Evolutionary conservation across 148 eudicot genomes (phyloP), one percentile per base, ranked within the genome.

Genomic region (Heliamphora exappendiculata): DNA sequence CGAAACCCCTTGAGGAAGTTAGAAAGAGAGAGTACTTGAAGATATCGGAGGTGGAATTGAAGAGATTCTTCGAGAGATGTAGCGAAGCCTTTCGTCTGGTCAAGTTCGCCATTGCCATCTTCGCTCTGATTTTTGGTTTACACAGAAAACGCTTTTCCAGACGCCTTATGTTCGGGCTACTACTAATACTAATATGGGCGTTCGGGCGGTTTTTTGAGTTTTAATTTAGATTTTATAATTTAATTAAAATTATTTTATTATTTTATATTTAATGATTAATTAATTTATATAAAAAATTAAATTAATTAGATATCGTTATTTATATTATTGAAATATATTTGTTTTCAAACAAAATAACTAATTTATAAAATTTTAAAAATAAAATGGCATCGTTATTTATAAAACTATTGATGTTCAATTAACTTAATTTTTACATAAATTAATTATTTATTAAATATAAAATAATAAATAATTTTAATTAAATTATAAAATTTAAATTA

Each of bases 101-200:
- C 47, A 91, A 81, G 80, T 81, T 84, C 66, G 93, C 83, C 93
- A 93, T 91, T 73, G 93, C 97, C 97, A 93, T 90, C 78, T 70
- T 75, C 49, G 17, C 65, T 29, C 29, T 13, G 20, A 11, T 59
- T 29, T 10, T 59, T 28, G 31, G 12, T 50, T 59, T 59, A 59
- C 36, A 11, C 1, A 42, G 47, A 42, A 11, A 42, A 42, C 10
- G 10, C 47, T 5, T 42, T 42, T 36, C 60, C 60, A 8, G 11
- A 2, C 29, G 1, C 26, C 24, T 20, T 50, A 50, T 19, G 54
- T 17, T 26, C 7, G 26, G 59, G 1, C 29, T 7, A n/a, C 29
- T 7, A 55, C n/a, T n/a, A 55, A 54, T 54, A n/a, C 28, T 3
- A 19, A 5, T 1, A 11, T 7, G 9, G 16, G 59, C 59, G 20